Conservation (phyloP, 768 basidiomycete species). For the Filobasidium floriforme region DNA sequence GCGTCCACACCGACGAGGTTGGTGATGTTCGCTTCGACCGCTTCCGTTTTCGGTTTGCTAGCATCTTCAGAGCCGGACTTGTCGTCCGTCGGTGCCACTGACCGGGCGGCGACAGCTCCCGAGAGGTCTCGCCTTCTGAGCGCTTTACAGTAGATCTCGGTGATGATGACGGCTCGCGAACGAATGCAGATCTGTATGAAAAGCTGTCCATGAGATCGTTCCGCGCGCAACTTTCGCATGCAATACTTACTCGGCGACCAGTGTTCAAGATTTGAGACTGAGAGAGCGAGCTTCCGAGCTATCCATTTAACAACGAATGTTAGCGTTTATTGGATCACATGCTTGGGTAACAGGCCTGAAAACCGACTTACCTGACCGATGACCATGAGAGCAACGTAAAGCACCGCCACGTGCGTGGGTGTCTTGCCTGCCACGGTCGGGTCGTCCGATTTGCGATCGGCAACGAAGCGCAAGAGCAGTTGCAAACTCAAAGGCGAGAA, state of each 20-base stretch:
- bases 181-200: constrained; percentile 38
- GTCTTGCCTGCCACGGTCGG: constrained; percentile 28
- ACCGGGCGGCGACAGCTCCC: constrained; percentile 31
- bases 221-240: neutral
- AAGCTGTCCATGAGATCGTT: no score
- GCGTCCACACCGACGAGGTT: constrained; percentile 44
- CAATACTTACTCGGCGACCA: constrained; percentile 35
- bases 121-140: constrained; percentile 45
- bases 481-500: constrained; percentile 46
- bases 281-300: constrained; percentile 11
- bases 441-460: constrained; percentile 29
- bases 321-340: constrained; percentile 18
- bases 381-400: constrained; percentile 46
- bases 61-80: constrained; percentile 24
- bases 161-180: constrained; percentile 44
- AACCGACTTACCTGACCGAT: constrained; percentile 32
- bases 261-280: constrained; percentile 41
- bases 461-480: constrained; percentile 43
- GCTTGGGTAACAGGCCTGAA: neutral
- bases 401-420: constrained; percentile 44
- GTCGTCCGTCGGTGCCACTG: neutral
- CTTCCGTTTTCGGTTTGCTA: constrained; percentile 26
- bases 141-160: constrained; percentile 47
- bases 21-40: constrained; percentile 40
- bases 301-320: neutral